These are phyloP conservation scores for Pseudogymnoascus sp. DNA, from an alignment of 2,329 filamentous ascomycete genomes.

Conservation along the genomic window DNA sequence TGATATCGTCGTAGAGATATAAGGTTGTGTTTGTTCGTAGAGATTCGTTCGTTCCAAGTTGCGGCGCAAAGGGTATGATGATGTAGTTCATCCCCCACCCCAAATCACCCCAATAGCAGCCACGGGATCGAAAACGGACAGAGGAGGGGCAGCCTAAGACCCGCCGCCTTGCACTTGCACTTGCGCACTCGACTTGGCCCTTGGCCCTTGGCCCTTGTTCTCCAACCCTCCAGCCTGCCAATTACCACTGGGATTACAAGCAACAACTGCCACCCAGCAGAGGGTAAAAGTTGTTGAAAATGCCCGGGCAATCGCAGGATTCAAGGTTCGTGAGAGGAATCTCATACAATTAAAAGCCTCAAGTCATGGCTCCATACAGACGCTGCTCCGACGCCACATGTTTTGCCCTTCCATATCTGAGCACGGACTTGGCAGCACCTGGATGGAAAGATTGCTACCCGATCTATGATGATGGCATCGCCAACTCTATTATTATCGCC, in stretches of 20 bases:
- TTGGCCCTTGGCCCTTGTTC: background rate
- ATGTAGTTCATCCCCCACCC: background rate
- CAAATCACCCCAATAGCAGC: slow-evolving; percentile 4
- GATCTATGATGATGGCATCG: slow-evolving; percentile 1
- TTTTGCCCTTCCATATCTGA: background rate
- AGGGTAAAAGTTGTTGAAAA: background rate
- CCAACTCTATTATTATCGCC: slow-evolving; percentile 5
- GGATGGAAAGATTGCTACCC: background rate
- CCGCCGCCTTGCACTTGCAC: background rate
- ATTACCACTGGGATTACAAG: background rate
- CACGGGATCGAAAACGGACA: background rate
- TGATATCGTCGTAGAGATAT: background rate
- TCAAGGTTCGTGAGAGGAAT: background rate
- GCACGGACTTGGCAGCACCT: background rate
- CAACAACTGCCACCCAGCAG: background rate
- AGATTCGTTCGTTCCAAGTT: slow-evolving; percentile 2
- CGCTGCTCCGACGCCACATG: slow-evolving; percentile 3
- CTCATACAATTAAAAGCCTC: slow-evolving; percentile 2
- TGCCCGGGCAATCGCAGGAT: background rate
- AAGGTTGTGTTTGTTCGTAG: background rate
- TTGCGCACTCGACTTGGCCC: too few species aligned
- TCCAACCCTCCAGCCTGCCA: background rate
- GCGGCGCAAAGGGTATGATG: slow-evolving; percentile 7
- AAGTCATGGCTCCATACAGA: background rate
- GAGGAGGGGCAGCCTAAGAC: slow-evolving; percentile 1